phyloP scores from a whole-genome alignment of 2,329 filamentous ascomycete species.

The Pseudogymnoascus verrucosus region DNA sequence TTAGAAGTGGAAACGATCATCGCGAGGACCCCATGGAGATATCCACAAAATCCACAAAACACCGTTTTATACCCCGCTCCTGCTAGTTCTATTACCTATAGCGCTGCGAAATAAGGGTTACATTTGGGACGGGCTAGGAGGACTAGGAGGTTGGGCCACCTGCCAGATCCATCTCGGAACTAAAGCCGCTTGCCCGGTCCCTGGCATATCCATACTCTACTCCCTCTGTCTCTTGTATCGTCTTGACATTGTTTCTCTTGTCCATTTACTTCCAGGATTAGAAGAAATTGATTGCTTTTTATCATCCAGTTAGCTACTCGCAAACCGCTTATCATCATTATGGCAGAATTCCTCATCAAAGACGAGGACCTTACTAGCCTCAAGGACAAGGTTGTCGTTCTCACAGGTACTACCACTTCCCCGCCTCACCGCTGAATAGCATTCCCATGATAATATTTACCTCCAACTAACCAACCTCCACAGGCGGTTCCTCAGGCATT shows the following conservation, averaged over 20 bases:
- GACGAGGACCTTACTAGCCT: slow-evolving; percentile 36
- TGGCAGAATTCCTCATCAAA: slow-evolving; percentile 39
- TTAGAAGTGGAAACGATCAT: neutral
- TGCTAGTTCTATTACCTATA: neutral
- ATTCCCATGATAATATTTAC: slow-evolving; percentile 8
- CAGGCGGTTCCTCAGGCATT: slow-evolving; percentile 52
- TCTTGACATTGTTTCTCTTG: slow-evolving; percentile 3
- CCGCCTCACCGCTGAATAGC: neutral
- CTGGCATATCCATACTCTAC: slow-evolving; percentile 4
- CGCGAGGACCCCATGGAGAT: neutral
- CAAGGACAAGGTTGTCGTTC: slow-evolving; percentile 42
- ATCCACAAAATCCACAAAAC: slow-evolving; percentile 6
- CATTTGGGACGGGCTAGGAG: neutral
- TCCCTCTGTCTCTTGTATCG: neutral
- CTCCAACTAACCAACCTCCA: slow-evolving; percentile 11
- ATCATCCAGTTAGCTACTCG: neutral
- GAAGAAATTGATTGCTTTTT: slow-evolving; percentile 9
- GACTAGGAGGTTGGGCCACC: slow-evolving; percentile 19
- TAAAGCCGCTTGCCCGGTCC: neutral
- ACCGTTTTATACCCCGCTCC: slow-evolving; percentile 1
- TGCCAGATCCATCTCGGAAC: slow-evolving; percentile 16
- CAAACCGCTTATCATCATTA: slow-evolving; percentile 21
- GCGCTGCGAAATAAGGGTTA: neutral
- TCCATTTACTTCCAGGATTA: slow-evolving; percentile 10
- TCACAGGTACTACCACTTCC: slow-evolving; percentile 37